Evolutionary conservation across 305 asterid genomes (phyloP), one percentile per base, ranked within the genome.

Genomic region (Solanum hybrid): DNA sequence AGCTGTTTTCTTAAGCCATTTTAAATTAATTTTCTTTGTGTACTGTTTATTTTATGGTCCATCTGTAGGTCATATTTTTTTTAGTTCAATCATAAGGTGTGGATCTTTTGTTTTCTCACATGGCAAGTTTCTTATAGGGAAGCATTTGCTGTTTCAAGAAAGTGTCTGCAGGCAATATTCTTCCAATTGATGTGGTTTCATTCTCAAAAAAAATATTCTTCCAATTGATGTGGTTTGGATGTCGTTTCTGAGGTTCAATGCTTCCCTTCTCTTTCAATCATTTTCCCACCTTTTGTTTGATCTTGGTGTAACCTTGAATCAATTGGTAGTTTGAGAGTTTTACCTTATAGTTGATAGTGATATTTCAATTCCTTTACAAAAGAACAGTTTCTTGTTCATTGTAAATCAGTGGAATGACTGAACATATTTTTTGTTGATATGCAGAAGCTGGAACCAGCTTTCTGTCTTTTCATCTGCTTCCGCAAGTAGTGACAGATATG

Each of bases 191-290:
- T 73, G 80, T 33, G 36, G 36, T 33, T 33, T 33, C 36, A 33
- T 33, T 33, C 36, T 33, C 36, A 33, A 33, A 33, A 33, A 33
- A 34, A 20, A 61, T 51, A 37, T 76, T 76, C 92, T 70, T 90
- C 88, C 72, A 41, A 89, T 87, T 91, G 11, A 70, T 76, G 78
- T 39, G 41, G 80, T 90, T 72, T 93, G 91, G 38, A 88, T 91
- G 89, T 88, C 92, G 87, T 88, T 91, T 78, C 10, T 41, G 82
- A 93, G 94, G 93, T 92, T 87, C 61, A 45, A 86, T 41, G 83
- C 31, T 22, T 81, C 26, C 76, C 37, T 83, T 83, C 10, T 45
- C 73, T 26, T 83, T 72, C 36, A 36, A 36, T 87, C 7, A 11
- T 37, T 78, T 65, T 34, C 24, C 32, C 82, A 70, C 33, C 29